Percentiles rank a stretch among this genome's conserved stretches.
phyloP scores from a whole-genome alignment of 371 early-diverging fungal species.

The Vairimorpha apis region DNA sequence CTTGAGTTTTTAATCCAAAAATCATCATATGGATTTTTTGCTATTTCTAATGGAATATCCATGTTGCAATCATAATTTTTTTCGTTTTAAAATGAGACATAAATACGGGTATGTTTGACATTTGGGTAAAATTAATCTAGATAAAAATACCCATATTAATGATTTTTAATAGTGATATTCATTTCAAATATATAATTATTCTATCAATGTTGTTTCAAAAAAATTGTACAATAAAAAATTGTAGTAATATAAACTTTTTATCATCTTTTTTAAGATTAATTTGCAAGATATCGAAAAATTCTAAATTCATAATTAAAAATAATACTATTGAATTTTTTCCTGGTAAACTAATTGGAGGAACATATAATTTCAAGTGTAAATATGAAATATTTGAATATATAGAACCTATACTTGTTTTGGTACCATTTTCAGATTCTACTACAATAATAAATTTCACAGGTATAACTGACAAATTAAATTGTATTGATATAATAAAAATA shows the following conservation, averaged over 20 bases:
- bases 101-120: background rate
- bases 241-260: background rate
- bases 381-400: constrained; percentile 61
- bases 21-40: background rate
- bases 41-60: background rate
- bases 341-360: constrained; percentile 39
- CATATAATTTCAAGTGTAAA: background rate
- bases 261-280: background rate
- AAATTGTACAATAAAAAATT: background rate
- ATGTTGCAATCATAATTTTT: background rate
- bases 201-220: too few relatives aligned
- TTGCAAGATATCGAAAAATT: background rate
- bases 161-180: too few relatives aligned
- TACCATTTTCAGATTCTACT: constrained; percentile 79
- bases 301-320: background rate
- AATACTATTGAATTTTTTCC: constrained; percentile 15
- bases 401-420: constrained; percentile 76
- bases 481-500: constrained; percentile 43
- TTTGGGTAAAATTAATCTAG: too few relatives aligned
- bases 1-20: background rate
- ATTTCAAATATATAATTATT: too few relatives aligned
- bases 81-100: background rate
- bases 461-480: constrained; percentile 75
- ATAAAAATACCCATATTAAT: too few relatives aligned
- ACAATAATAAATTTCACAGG: constrained; percentile 73